Base-by-base conservation (phyloP, 345 rosid genomes). In the Arabidopsis suecica region DNA sequence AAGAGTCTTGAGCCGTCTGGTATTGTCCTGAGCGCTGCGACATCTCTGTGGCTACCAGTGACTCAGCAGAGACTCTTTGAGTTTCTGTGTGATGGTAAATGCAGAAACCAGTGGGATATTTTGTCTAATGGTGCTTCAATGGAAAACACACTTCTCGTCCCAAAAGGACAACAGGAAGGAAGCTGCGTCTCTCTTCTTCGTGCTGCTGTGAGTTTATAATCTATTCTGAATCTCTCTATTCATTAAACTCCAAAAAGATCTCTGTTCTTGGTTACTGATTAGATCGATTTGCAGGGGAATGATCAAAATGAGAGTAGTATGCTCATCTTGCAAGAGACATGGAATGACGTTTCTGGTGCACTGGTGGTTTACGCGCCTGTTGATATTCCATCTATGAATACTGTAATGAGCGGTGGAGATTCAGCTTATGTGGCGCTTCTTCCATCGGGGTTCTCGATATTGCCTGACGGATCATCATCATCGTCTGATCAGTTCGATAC, bases 321-420 rank as follows among this genome's bases (percentile, higher is more conserved):
- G 87, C 75, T 86, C 25, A 81, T 88, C 70, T 68, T 90, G 55
- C 93, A 90, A 79, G 96, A 90, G 77, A 85, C 88, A 1, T 88
- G 91, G 85, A 79, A 40, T 20, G 91, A 87, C 53, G 66, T 76
- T 3, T 78, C 89, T 1, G 88, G 90, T 22, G 85, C 93, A 1
- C 40, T 81, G 5, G 81, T 90, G 33, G 88, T 88, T 57, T 90
- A 88, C 55, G 88, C 93, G 0, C 93, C 96, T 0, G 86, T 88
- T 3, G 93, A 90, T 62, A 7, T 80, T 3, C 74, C 78, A 28
- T 69, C 87, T 1, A 80, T 86, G 77, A 65, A 65, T 3, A 13
- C 59, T 36, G 90, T 86, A 32, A 81, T 81, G 83, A 71, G 58
- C 16, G 87, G 91, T 23, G 86, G 83, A 18, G 91, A 87, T 51